Percentiles rank a stretch among this genome's conserved stretches.
phyloP scores from a whole-genome alignment of 352 stramenopile genomes.

The Plasmopara viticola region DNA sequence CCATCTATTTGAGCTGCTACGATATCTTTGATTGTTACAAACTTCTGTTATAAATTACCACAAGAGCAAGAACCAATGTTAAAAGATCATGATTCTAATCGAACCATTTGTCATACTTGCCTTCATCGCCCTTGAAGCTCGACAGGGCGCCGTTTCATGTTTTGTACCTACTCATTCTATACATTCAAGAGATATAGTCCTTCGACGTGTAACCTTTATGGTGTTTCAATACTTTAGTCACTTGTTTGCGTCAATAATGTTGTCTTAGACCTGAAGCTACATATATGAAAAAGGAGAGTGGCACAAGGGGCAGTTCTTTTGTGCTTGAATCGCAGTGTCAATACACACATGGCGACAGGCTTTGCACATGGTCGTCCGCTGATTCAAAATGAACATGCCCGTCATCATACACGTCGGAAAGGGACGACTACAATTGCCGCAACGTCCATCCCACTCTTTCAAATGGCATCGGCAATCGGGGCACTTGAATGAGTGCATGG shows the following conservation, averaged over 20 bases:
- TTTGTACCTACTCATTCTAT: neutral
- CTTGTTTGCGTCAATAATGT: too few species aligned
- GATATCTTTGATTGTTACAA: slow-evolving; percentile 9
- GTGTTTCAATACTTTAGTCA: too few species aligned
- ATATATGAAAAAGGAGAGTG: slow-evolving; percentile 46
- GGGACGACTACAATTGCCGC: slow-evolving; percentile 61
- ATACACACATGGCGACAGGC: slow-evolving; percentile 85
- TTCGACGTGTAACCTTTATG: too few species aligned
- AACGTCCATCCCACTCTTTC: slow-evolving; percentile 84
- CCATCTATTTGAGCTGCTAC: slow-evolving; percentile 13
- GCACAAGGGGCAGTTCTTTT: slow-evolving; percentile 87
- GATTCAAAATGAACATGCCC: slow-evolving; percentile 62
- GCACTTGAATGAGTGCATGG: slow-evolving; percentile 73
- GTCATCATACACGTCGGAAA: slow-evolving; percentile 80
- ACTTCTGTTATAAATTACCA: too few species aligned
- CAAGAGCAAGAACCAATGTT: too few species aligned
- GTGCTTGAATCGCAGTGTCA: slow-evolving; percentile 73
- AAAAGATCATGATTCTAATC: slow-evolving; percentile 1
- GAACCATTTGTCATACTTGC: slow-evolving; percentile 7
- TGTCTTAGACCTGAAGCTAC: neutral
- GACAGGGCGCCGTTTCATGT: slow-evolving; percentile 15
- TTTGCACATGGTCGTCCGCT: slow-evolving; percentile 75
- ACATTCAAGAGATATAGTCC: too few species aligned
- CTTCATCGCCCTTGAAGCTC: slow-evolving; percentile 15
- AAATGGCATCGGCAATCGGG: slow-evolving; percentile 73